These are phyloP conservation scores for Zymoseptoria ardabiliae DNA, from an alignment of 2,329 filamentous ascomycete genomes.

Conservation along the genomic window DNA sequence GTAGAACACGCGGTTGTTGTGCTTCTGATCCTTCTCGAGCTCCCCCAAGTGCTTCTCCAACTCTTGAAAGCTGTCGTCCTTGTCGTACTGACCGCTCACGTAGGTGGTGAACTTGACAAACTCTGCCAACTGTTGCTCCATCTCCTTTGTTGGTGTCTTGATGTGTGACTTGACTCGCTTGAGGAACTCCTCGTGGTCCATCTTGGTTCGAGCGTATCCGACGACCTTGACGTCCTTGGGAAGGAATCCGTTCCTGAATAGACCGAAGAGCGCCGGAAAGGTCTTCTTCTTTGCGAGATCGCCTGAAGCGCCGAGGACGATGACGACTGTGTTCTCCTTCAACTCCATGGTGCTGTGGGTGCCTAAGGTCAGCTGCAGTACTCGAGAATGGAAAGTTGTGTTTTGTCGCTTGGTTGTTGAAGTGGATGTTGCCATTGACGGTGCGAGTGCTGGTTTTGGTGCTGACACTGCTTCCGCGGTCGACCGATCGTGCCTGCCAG, in stretches of 20 bases:
- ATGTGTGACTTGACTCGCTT: constrained; percentile 95
- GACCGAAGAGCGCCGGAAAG: constrained; percentile 92
- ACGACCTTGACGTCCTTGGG: constrained; percentile 93
- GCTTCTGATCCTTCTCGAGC: constrained; percentile 71
- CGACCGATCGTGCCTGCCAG: background rate
- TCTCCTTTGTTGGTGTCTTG: constrained; percentile 95
- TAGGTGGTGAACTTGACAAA: constrained; percentile 88
- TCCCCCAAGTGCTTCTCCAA: constrained; percentile 80
- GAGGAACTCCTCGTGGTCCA: constrained; percentile 95
- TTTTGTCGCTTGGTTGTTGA: background rate
- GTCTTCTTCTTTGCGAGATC: constrained; percentile 99
- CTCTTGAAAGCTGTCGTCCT: constrained; percentile 85
- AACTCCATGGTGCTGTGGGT: constrained; percentile 72
- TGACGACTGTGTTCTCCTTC: constrained; percentile 95
- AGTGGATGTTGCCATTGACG: background rate
- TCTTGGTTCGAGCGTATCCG: constrained; percentile 98
- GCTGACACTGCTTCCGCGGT: background rate
- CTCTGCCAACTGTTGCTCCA: constrained; percentile 87
- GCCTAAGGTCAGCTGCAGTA: background rate
- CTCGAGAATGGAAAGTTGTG: background rate
- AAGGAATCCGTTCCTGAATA: constrained; percentile 98
- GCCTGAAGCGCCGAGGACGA: constrained; percentile 93
- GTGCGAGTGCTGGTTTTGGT: background rate
- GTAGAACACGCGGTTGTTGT: constrained; percentile 94
- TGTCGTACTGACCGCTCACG: constrained; percentile 93